Evolutionary conservation across 2,329 filamentous ascomycete genomes (phyloP), one percentile per base, ranked within the genome.

Genomic region (Trichothecium roseum): DNA sequence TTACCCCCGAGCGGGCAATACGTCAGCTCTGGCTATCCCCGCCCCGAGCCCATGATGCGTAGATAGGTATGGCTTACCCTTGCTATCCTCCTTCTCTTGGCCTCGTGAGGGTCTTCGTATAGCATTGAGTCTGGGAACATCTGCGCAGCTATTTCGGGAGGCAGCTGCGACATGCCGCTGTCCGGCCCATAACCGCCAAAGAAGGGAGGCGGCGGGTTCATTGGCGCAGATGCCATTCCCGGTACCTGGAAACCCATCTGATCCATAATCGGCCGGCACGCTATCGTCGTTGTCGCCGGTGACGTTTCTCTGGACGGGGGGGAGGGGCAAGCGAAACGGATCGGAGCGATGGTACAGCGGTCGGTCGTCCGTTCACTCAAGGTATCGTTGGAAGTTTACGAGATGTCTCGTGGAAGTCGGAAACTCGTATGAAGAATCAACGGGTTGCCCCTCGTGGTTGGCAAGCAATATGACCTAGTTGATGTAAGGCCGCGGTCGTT

Each of bases 1-100:
- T 9, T 15, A 5, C 39, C 18, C 36, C 31, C 16, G 20, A 28
- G 18, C 37, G 27, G 31, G 26, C 34, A 8, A 17, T 30, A 8
- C n/a, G 28, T 30, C 28, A 14, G n/a, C 15, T 30, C n/a, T 30
- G 13, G 6, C 28, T 34, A 13, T 18, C 31, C 8, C 16, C 12
- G 28, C 34, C 34, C 10, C 26, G 13, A 22, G 7, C 17, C 16
- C 31, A 18, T 33, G 17, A 12, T 33, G 15, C 17, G 6, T 20
- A 20, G 17, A 24, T n/a, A n/a, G n/a, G n/a, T n/a, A 26, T 13
- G 10, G 15, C 35, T 32, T 72, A 89, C 84, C 64, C 85, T 76
- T 41, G 87, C 86, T 49, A 94, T 94, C 51, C 87, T 77, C 59
- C 88, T 74, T 54, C 87, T 73, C 68, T 94, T 96, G 15, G 87